phyloP scores from a whole-genome alignment of 2,329 filamentous ascomycete genomes.

The Ophiocordyceps sinensis region DNA sequence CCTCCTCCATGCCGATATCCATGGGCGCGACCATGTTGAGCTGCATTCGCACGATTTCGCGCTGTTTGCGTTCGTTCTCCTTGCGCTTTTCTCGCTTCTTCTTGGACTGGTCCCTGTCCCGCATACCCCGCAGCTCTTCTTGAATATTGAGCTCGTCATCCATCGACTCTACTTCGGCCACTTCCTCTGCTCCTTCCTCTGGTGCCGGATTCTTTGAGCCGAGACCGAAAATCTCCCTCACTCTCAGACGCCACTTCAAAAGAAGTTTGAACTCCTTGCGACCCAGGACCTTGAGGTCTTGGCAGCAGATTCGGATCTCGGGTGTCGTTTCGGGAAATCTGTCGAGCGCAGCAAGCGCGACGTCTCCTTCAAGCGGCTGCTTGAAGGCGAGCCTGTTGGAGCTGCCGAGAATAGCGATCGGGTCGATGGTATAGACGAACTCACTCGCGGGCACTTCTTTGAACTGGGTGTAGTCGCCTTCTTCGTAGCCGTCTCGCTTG shows the following conservation, averaged over 20 bases:
- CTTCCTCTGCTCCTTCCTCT: conserved; percentile 42
- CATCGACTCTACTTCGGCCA: conserved; percentile 76
- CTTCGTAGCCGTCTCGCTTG: conserved; percentile 94
- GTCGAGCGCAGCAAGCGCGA: conserved; percentile 73
- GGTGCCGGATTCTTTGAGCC: conserved; percentile 52
- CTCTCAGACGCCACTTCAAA: conserved; percentile 76
- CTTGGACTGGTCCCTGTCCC: conserved; percentile 60
- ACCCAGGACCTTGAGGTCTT: conserved; percentile 78
- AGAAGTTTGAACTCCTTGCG: conserved; percentile 88
- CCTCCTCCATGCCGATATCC: conserved; percentile 87
- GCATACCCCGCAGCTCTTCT: conserved; percentile 69
- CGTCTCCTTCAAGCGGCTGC: conserved; percentile 65
- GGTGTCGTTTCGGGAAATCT: conserved; percentile 76
- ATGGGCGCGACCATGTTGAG: conserved; percentile 93
- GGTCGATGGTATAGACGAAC: conserved; percentile 87
- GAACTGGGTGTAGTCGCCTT: conserved; percentile 85
- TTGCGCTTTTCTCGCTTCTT: conserved; percentile 73
- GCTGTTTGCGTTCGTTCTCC: conserved; percentile 89
- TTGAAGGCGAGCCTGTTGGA: conserved; percentile 76
- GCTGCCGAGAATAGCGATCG: conserved; percentile 78
- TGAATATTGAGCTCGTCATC: conserved; percentile 88
- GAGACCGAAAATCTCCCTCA: conserved; percentile 83
- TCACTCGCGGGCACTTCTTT: conserved; percentile 81
- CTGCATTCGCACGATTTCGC: conserved; percentile 91
- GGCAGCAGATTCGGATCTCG: conserved; percentile 66